Evolutionary conservation across 768 basidiomycete species (phyloP), one percentile per base, ranked within the genome.

Genomic region (Pulveroboletus frians): DNA sequence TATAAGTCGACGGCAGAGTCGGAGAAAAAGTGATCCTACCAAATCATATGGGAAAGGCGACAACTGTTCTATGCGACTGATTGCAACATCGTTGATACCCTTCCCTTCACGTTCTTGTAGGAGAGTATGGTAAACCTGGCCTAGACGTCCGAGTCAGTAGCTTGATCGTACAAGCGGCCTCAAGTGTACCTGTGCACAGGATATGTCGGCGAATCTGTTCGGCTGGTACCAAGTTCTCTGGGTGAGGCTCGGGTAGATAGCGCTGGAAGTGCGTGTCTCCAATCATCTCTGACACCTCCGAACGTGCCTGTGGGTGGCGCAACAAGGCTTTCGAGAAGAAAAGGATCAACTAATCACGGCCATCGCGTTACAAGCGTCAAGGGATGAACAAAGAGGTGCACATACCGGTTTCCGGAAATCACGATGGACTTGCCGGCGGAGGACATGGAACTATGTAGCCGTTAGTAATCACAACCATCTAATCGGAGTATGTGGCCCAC

Each of bases 281-380:
- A 29, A 79, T 73, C 86, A 99, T 92, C 65, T 97, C 95, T 3
- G 81, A 78, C 5, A 99, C 75, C 9, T 81, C 73, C 2, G 94
- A 97, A 52, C 88, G 84, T 17, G 92, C 95, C 45, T 76, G 77
- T n/a, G 94, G 92, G 70, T 96, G 94, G 48, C 96, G 94, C 48
- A 99, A 77, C 37, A 99, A 79, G 55, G 81, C 86, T 76, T 99
- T 99, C 21, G 94, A 96, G 83, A 96, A 98, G 84, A 98, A 96
- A 54, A 90, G 39, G 60, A 99, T 84, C 53, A 99, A 80, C 85
- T 92, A 46, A 11, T 46, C 11, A 42, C 18, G 37, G 17, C 36
- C 21, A 50, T 43, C 40, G 20, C 8, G 34, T 39, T 31, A n/a
- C 52, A 9, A 38, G 34, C 18, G n/a, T 10, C 20, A 18, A 30